These are phyloP conservation scores for Neurospora sp. DNA, from an alignment of 495 filamentous ascomycete genomes.

Conservation along the genomic window DNA sequence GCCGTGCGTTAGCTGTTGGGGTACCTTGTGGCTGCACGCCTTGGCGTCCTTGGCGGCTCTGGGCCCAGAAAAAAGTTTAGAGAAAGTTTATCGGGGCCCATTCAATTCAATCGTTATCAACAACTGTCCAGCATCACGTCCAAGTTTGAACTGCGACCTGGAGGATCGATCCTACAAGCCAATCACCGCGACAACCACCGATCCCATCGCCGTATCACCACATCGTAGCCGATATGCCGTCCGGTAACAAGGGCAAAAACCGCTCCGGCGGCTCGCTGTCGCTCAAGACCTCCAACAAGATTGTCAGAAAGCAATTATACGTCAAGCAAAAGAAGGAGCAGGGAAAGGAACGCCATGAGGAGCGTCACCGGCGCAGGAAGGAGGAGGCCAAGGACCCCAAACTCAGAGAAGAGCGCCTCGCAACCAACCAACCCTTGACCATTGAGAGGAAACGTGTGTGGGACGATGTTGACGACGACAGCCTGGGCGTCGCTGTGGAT, in stretches of 20 bases:
- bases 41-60: not conserved
- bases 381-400: constrained; percentile 81
- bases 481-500: constrained; percentile 66
- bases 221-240: not conserved
- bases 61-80: not conserved
- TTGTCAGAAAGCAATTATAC: constrained; percentile 61
- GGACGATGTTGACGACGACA: constrained; percentile 80
- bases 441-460: constrained; percentile 85
- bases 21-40: not conserved
- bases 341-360: constrained; percentile 61
- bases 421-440: constrained; percentile 69
- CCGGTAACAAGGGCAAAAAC: not conserved
- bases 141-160: not conserved
- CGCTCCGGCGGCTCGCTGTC: constrained; percentile 17
- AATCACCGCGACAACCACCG: not conserved
- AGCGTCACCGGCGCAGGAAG: constrained; percentile 65
- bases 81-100: not conserved
- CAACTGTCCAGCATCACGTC: not conserved
- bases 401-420: constrained; percentile 57
- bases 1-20: not conserved
- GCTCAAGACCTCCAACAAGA: constrained; percentile 51
- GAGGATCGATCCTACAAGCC: not conserved
- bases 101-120: not conserved
- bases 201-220: not conserved
- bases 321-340: constrained; percentile 66